phyloP scores from a whole-genome alignment of 108 stramenopile genomes.

The Pseudonitzschia multistriata region DNA sequence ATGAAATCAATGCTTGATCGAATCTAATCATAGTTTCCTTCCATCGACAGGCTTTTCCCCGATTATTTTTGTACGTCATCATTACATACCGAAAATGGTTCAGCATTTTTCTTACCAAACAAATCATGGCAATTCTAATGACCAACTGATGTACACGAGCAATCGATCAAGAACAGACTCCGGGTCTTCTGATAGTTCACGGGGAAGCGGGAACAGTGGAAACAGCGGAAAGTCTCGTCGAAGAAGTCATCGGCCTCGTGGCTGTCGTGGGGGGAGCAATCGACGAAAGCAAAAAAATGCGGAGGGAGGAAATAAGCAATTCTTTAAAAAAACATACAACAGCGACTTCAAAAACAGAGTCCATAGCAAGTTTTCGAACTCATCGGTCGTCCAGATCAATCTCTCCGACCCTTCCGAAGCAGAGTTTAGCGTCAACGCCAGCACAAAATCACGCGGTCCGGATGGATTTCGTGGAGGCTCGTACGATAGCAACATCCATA shows the following conservation, averaged over 20 bases:
- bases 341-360: slow-evolving; percentile 11
- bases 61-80: background rate
- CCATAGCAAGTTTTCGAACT: slow-evolving; percentile 8
- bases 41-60: background rate
- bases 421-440: background rate
- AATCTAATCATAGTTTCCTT: slow-evolving; percentile 7
- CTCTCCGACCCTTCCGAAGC: background rate
- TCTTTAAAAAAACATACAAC: slow-evolving; percentile 4
- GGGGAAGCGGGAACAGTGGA: slow-evolving; percentile 20
- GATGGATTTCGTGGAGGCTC: background rate
- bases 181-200: slow-evolving; percentile 28
- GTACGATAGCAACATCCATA: background rate
- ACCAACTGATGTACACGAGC: slow-evolving; percentile 17
- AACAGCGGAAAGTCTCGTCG: slow-evolving; percentile 18
- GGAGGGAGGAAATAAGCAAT: slow-evolving; percentile 18
- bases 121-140: slow-evolving; percentile 4
- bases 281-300: slow-evolving; percentile 23
- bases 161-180: slow-evolving; percentile 31
- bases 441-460: background rate
- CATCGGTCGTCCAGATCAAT: slow-evolving; percentile 1
- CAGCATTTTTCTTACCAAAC: slow-evolving; percentile 9
- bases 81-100: background rate
- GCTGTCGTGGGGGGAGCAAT: slow-evolving; percentile 39
- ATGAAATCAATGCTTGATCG: slow-evolving; percentile 1
- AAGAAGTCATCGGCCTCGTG: slow-evolving; percentile 36